Conservation (phyloP, 805 yeast genomes). For the Saccharomycopsis sp. region DNA sequence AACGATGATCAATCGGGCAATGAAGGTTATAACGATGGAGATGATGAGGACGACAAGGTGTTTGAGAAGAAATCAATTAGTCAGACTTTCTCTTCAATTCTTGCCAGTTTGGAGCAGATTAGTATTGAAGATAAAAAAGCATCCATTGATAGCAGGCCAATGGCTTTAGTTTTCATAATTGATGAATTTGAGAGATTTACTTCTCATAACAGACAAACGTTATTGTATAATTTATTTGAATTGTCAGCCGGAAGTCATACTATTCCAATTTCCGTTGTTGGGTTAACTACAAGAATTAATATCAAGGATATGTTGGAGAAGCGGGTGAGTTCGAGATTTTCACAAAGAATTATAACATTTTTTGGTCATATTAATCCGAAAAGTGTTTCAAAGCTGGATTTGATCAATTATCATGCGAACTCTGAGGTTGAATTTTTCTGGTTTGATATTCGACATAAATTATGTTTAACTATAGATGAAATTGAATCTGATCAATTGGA, state of each 20-base stretch:
- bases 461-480: conserved; percentile 18
- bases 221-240: conserved; percentile 83
- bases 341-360: conserved; percentile 65
- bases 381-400: background rate
- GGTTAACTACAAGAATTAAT: conserved; percentile 68
- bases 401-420: conserved; percentile 16
- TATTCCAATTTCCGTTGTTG: conserved; percentile 74
- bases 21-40: conserved; percentile 21
- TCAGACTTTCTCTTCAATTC: conserved; percentile 54
- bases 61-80: conserved; percentile 49
- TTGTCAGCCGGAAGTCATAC: conserved; percentile 62
- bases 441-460: conserved; percentile 17
- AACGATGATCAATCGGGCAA: conserved; percentile 1
- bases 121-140: conserved; percentile 21
- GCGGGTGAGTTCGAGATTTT: conserved; percentile 83
- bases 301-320: conserved; percentile 81
- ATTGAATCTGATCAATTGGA: conserved; percentile 15
- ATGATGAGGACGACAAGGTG: background rate
- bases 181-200: conserved; percentile 86
- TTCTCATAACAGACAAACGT: conserved; percentile 64
- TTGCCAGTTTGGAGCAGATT: conserved; percentile 42
- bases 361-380: conserved; percentile 12
- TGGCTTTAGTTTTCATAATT: conserved; percentile 67
- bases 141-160: conserved; percentile 26
- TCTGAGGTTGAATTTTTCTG: conserved; percentile 22